Evolutionary conservation across 768 basidiomycete genomes (phyloP).

Genomic region (Collybia sp.): DNA sequence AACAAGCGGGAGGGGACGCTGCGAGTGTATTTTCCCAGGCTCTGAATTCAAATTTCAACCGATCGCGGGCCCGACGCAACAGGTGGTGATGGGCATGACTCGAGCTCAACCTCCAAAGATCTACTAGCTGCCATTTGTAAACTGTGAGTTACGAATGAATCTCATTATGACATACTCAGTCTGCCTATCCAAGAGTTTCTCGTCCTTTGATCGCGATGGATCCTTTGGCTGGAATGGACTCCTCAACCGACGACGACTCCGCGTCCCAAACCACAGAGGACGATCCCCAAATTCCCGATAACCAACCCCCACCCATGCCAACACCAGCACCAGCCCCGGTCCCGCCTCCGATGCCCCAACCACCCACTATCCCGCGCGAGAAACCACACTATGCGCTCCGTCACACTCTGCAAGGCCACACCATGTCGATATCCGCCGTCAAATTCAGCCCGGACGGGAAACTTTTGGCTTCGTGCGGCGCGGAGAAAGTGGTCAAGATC

Average conservation of each 20-base stretch:
- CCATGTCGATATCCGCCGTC: slow-evolving; percentile 79
- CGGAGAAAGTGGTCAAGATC: slow-evolving; percentile 74
- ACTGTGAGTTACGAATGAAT: too few relatives aligned
- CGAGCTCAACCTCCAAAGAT: too few relatives aligned
- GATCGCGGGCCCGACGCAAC: too few relatives aligned
- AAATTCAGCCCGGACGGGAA: slow-evolving; percentile 91
- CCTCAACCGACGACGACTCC: slow-evolving; percentile 55
- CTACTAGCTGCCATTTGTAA: too few relatives aligned
- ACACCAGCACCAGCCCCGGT: slow-evolving; percentile 28
- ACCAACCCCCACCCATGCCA: slow-evolving; percentile 30
- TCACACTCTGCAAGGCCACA: slow-evolving; percentile 73
- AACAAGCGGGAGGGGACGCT: too few relatives aligned
- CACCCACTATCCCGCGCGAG: slow-evolving; percentile 33
- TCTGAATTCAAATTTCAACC: too few relatives aligned
- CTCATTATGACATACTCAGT: too few relatives aligned
- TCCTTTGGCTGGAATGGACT: slow-evolving; percentile 42
- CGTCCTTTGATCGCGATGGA: slow-evolving; percentile 26
- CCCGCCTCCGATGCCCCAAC: slow-evolving; percentile 21
- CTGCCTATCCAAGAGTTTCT: not conserved
- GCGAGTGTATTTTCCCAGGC: too few relatives aligned
- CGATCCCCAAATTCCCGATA: slow-evolving; percentile 71
- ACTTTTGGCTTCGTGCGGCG: slow-evolving; percentile 79
- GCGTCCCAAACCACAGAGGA: slow-evolving; percentile 85
- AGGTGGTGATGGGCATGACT: too few relatives aligned
- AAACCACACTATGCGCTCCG: slow-evolving; percentile 67